A percentile compares a stretch with the other conserved stretches of the same genome.
Conservation (phyloP, 2,329 filamentous ascomycete species). For the Nemania abortiva region DNA sequence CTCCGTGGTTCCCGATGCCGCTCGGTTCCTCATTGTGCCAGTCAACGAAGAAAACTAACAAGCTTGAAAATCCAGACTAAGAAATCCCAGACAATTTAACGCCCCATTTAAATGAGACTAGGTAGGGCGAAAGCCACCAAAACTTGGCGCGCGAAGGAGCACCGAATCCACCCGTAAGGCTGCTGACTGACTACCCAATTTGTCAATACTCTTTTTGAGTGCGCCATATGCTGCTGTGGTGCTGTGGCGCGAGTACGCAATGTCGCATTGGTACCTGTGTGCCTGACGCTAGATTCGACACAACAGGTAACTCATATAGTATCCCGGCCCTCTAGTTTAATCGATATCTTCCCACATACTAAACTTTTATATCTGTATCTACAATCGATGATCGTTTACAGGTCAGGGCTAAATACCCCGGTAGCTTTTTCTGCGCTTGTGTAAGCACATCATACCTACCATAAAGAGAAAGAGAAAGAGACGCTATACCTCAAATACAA, state of each 20-base stretch:
- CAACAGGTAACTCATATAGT: neutral
- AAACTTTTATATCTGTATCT: neutral
- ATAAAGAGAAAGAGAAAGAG: conserved; percentile 9
- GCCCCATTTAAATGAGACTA: conserved; percentile 11
- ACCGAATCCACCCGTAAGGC: conserved; percentile 40
- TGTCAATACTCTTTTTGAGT: conserved; percentile 16
- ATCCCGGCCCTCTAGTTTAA: conserved; percentile 11
- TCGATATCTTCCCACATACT: conserved; percentile 1
- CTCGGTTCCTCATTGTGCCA: neutral
- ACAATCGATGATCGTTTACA: neutral
- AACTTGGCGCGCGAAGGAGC: conserved; percentile 35
- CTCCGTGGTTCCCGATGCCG: neutral
- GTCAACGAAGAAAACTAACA: conserved; percentile 12
- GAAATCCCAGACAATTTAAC: conserved; percentile 18
- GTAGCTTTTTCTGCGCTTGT: conserved; percentile 6
- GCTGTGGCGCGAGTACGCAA: neutral
- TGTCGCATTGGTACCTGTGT: neutral
- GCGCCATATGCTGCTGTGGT: neutral
- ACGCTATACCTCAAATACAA: conserved; percentile 2
- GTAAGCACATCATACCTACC: conserved; percentile 7
- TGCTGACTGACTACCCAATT: conserved; percentile 35
- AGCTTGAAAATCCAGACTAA: conserved; percentile 9
- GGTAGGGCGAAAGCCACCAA: conserved; percentile 19
- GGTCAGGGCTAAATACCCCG: neutral
- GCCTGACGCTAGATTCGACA: neutral